These are phyloP conservation scores for Penicillium crustosum DNA, from an alignment of 2,329 filamentous ascomycete species.

Conservation along the genomic window DNA sequence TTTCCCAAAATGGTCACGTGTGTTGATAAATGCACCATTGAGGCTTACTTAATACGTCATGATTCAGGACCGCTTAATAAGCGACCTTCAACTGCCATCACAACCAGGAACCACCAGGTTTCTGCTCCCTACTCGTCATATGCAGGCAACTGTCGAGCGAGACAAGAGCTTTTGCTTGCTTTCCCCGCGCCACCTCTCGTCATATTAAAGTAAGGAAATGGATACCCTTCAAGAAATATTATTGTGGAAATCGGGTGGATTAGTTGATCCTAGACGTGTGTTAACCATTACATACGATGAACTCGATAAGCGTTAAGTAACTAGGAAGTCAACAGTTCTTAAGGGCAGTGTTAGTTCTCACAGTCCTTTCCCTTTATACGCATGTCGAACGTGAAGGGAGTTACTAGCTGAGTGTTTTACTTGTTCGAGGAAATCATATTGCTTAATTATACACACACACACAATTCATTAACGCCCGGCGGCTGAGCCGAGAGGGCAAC, in stretches of 20 bases:
- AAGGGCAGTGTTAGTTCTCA: background rate
- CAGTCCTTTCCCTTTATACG: background rate
- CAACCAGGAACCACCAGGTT: no score
- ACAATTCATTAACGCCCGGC: slow-evolving; percentile 29
- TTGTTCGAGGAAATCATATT: no score
- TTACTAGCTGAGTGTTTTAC: background rate
- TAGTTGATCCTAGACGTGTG: background rate
- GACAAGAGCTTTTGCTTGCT: background rate
- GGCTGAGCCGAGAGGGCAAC: slow-evolving; percentile 29
- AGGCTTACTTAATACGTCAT: no score
- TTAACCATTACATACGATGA: background rate
- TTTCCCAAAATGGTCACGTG: no score
- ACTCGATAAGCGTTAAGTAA: background rate
- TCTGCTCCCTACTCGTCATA: no score
- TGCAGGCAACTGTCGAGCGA: no score
- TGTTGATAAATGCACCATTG: no score
- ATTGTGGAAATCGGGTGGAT: background rate
- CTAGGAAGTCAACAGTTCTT: background rate
- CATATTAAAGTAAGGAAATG: background rate
- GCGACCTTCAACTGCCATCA: no score
- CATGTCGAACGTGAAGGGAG: background rate
- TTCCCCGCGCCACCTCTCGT: no score
- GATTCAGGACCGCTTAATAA: no score
- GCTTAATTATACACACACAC: slow-evolving; percentile 5
- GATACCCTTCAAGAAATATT: background rate